phyloP scores from a whole-genome alignment of 2,329 filamentous ascomycete genomes.

The Alternaria postmessia region DNA sequence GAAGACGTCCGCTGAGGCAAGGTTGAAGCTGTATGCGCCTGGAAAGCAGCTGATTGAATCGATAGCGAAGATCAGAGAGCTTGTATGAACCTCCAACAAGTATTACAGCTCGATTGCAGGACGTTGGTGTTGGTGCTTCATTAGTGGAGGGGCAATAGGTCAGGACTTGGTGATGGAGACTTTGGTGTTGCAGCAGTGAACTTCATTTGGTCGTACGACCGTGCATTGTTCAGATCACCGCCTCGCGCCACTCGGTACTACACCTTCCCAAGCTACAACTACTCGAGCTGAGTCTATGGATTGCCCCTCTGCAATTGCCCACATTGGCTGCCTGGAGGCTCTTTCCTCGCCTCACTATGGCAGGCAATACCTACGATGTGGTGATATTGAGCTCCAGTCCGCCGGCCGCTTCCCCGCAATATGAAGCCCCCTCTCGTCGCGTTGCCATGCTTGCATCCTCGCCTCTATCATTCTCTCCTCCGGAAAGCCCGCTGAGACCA shows the following conservation, averaged over 20 bases:
- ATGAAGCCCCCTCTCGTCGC: slow-evolving; percentile 36
- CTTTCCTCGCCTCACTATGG: slow-evolving; percentile 31
- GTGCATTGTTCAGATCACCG: slow-evolving; percentile 8
- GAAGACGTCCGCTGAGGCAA: not conserved
- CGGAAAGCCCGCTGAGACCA: slow-evolving; percentile 23
- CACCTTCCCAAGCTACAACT: not conserved
- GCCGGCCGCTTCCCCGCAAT: slow-evolving; percentile 33
- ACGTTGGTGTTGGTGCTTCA: not conserved
- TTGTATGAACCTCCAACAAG: not conserved
- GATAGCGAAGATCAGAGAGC: not conserved
- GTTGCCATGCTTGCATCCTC: slow-evolving; percentile 38
- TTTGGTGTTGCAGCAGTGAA: slow-evolving; percentile 16
- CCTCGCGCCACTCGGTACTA: not conserved
- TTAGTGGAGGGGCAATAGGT: slow-evolving; percentile 9
- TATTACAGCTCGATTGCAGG: not conserved
- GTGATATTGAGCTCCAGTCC: slow-evolving; percentile 47
- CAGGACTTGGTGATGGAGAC: slow-evolving; percentile 6
- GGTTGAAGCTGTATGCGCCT: not conserved
- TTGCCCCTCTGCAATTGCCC: not conserved
- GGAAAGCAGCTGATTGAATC: not conserved
- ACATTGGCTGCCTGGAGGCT: slow-evolving; percentile 16
- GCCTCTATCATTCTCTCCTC: slow-evolving; percentile 34
- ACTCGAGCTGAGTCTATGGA: slow-evolving; percentile 8
- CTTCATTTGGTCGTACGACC: slow-evolving; percentile 8
- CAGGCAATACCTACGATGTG: slow-evolving; percentile 34